Evolutionary conservation across 768 basidiomycete genomes (phyloP).

Genomic region (Dendrothele bispora): DNA sequence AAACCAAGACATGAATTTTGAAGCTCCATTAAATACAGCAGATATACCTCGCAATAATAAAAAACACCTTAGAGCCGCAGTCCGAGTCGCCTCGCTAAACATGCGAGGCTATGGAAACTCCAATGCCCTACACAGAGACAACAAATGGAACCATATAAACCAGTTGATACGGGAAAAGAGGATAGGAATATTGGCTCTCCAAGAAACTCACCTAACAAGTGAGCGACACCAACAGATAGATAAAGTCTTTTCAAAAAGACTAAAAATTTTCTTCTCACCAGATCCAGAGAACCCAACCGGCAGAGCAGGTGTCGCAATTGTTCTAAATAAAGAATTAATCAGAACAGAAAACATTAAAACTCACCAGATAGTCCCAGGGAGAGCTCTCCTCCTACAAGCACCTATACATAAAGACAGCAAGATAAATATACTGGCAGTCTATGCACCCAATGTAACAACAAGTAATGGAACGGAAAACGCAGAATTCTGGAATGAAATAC

Average conservation of each 20-base stretch:
- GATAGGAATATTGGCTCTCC: constrained; percentile 26
- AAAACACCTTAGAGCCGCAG: not conserved
- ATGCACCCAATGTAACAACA: constrained; percentile 30
- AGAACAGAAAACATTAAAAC: constrained; percentile 11
- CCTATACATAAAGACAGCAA: constrained; percentile 16
- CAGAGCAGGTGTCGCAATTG: constrained; percentile 29
- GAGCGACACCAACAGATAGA: constrained; percentile 9
- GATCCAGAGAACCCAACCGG: constrained; percentile 14
- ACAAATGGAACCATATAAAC: constrained; percentile 13
- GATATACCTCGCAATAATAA: no score
- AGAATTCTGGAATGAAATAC: constrained; percentile 29
- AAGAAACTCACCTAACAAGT: constrained; percentile 32
- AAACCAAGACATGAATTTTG: no score
- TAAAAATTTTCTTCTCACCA: constrained; percentile 19
- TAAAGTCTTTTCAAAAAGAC: constrained; percentile 1
- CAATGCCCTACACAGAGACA: not conserved
- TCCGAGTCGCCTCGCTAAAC: constrained; percentile 7
- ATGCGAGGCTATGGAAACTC: constrained; percentile 6
- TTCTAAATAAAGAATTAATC: constrained; percentile 30
- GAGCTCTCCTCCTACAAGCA: constrained; percentile 19
- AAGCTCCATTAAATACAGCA: no score
- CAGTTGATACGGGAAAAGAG: constrained; percentile 21
- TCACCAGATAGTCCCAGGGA: constrained; percentile 22
- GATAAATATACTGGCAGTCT: constrained; percentile 30
- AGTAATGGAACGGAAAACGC: constrained; percentile 18